Evolutionary conservation across 2,329 filamentous ascomycete species (phyloP).

Genomic region (Colletotrichum viniferum): DNA sequence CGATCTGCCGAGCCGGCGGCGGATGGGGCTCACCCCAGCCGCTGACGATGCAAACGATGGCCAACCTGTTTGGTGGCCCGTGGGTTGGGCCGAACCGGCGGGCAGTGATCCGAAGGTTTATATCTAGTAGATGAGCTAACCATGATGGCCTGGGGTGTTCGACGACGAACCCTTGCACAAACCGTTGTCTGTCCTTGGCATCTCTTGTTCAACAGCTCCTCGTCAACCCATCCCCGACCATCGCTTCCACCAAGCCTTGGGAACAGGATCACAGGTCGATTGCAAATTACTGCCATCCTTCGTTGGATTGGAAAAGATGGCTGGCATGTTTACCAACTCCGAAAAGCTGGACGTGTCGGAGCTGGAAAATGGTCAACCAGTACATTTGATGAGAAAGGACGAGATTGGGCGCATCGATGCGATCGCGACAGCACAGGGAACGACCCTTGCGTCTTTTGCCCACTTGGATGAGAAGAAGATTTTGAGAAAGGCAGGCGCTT

Average conservation of each 20-base stretch:
- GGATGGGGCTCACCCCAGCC: neutral
- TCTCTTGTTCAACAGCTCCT: neutral
- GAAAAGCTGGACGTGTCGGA: constrained; percentile 14
- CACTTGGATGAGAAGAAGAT: constrained; percentile 62
- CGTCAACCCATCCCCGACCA: neutral
- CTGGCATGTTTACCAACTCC: neutral
- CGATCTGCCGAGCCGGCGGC: neutral
- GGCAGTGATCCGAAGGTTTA: constrained; percentile 1
- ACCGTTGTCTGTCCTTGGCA: neutral
- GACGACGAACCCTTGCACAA: neutral
- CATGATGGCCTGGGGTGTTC: neutral
- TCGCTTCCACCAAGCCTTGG: neutral
- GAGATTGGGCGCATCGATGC: constrained; percentile 1
- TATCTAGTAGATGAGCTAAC: neutral
- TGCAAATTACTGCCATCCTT: neutral
- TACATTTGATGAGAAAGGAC: neutral
- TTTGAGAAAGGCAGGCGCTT: constrained; percentile 53
- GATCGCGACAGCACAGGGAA: neutral
- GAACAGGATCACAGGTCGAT: neutral
- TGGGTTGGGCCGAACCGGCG: neutral
- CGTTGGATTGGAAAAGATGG: neutral
- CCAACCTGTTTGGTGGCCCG: neutral
- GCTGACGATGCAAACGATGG: neutral
- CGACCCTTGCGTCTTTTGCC: constrained; percentile 24
- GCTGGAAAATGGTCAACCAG: neutral